phyloP scores from a whole-genome alignment of 257 asterid genomes.

The Voacanga thouarsii region DNA sequence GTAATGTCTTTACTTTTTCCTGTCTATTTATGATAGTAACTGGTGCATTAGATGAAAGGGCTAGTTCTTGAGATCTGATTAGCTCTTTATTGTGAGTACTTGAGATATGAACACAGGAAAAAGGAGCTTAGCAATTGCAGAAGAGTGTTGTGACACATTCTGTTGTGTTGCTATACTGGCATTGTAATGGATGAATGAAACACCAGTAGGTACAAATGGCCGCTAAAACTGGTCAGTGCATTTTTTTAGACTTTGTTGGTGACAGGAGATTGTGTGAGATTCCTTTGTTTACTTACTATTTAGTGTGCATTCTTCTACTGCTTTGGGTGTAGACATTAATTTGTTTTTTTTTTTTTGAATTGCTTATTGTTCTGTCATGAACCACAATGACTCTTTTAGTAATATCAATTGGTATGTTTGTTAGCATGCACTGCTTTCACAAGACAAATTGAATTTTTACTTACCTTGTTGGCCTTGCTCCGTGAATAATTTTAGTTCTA shows the following conservation, averaged over 20 bases:
- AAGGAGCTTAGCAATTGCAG: neutral
- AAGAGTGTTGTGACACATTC: neutral
- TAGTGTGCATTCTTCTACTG: neutral
- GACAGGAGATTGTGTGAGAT: neutral
- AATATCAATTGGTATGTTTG: neutral
- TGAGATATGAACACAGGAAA: neutral
- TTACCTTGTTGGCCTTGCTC: neutral
- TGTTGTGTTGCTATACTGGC: neutral
- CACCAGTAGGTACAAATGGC: neutral
- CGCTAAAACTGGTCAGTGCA: neutral
- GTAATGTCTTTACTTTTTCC: neutral
- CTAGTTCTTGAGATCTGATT: neutral
- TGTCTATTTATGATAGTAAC: too few species aligned
- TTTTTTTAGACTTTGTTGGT: neutral
- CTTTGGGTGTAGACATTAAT: neutral
- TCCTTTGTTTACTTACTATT: neutral
- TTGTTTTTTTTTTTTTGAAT: too few species aligned
- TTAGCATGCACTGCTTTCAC: neutral
- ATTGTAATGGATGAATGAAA: neutral
- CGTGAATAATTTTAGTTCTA: conserved; percentile 60
- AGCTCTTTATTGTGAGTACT: neutral
- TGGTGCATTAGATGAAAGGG: neutral
- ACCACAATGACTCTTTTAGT: neutral
- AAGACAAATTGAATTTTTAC: too few species aligned
- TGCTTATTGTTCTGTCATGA: neutral